Evolutionary conservation across 345 rosid species (phyloP).

Genomic region (Rubroshorea leprosula): DNA sequence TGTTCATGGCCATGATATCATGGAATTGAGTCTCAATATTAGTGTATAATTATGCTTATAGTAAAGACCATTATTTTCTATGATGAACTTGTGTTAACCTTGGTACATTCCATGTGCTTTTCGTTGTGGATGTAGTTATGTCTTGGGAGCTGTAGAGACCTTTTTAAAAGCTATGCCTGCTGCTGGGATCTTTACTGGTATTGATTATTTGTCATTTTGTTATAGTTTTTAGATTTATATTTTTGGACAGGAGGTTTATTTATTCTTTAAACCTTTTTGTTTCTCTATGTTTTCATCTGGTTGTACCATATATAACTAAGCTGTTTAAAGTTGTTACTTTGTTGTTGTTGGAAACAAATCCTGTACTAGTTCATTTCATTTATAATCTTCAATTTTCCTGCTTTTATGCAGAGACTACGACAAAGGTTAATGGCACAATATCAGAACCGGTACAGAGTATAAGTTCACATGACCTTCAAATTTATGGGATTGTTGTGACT

Average conservation of each 20-base stretch:
- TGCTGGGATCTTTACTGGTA: conserved; percentile 95
- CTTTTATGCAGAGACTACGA: conserved; percentile 60
- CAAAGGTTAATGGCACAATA: conserved; percentile 68
- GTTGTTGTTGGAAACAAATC: not conserved
- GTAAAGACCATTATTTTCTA: conserved; percentile 4
- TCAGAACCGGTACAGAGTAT: conserved; percentile 56
- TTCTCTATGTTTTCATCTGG: not conserved
- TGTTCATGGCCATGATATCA: not conserved
- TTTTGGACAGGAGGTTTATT: no score
- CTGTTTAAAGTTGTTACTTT: not conserved
- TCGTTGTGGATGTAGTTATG: conserved; percentile 52
- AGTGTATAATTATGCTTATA: conserved; percentile 7
- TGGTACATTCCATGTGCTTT: conserved; percentile 9
- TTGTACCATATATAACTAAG: not conserved
- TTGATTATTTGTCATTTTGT: conserved; percentile 6
- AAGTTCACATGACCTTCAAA: conserved; percentile 87
- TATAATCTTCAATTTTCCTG: conserved; percentile 1
- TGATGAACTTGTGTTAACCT: not conserved
- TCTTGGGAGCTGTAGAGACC: conserved; percentile 99
- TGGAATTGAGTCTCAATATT: not conserved
- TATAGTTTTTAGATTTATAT: conserved; percentile 4
- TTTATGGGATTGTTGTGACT: conserved; percentile 93
- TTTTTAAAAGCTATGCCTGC: conserved; percentile 93
- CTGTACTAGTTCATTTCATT: conserved; percentile 36
- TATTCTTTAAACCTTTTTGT: not conserved